These are phyloP conservation scores for Pseudoneurospora amorphoporcata DNA, from an alignment of 495 filamentous ascomycete genomes.

Conservation along the genomic window DNA sequence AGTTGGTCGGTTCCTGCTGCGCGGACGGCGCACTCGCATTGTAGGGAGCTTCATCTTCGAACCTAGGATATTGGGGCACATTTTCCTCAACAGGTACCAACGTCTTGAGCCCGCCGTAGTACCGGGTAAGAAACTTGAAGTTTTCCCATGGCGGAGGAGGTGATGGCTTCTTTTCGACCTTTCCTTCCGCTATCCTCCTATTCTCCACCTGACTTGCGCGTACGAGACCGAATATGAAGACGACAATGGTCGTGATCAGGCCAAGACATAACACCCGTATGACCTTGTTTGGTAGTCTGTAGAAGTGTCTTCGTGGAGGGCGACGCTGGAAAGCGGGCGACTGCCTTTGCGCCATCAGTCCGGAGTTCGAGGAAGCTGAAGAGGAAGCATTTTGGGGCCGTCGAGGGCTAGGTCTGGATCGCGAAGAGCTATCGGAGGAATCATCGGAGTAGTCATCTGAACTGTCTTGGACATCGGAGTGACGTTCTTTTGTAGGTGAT, in stretches of 20 bases:
- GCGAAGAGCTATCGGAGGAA: constrained; percentile 27
- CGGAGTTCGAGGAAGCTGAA: constrained; percentile 39
- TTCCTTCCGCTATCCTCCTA: constrained; percentile 45
- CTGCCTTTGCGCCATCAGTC: constrained; percentile 41
- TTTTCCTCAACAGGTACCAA: constrained; percentile 53
- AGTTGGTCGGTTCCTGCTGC: constrained; percentile 4
- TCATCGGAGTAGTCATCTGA: constrained; percentile 31
- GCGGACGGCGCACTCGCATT: constrained; percentile 18
- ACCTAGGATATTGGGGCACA: constrained; percentile 65
- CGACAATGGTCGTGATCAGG: constrained; percentile 53
- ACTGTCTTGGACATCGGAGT: constrained; percentile 33
- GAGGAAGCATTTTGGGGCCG: constrained; percentile 40
- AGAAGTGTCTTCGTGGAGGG: constrained; percentile 35
- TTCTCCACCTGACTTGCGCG: constrained; percentile 59
- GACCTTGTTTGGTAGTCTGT: constrained; percentile 52
- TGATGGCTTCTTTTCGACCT: constrained; percentile 35
- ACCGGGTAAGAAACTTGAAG: constrained; percentile 71
- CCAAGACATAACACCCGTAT: constrained; percentile 63
- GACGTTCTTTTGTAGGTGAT: constrained; percentile 31
- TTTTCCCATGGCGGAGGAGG: constrained; percentile 65
- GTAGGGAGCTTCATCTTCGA: constrained; percentile 34
- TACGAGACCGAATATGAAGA: constrained; percentile 63
- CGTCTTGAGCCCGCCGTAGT: constrained; percentile 70
- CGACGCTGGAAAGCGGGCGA: constrained; percentile 25
- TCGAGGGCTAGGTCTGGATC: constrained; percentile 29